Conservation (phyloP, 306 rosid genomes). For the Vachellia collinsii region DNA sequence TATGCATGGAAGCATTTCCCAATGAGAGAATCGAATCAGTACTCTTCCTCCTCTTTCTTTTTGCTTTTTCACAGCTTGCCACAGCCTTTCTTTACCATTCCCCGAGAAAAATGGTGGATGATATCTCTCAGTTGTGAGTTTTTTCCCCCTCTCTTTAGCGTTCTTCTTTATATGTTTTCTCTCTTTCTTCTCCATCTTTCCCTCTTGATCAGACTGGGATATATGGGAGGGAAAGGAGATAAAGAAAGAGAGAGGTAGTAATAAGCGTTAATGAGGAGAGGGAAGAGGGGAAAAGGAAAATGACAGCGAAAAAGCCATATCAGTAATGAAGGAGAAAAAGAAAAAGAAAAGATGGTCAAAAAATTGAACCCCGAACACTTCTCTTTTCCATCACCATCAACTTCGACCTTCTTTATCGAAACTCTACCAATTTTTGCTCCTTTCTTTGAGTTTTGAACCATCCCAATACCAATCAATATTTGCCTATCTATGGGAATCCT, state of each 20-base stretch:
- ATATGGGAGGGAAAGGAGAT: slow-evolving; percentile 22
- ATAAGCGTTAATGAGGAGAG: slow-evolving; percentile 42
- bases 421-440: slow-evolving; percentile 61
- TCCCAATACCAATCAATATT: slow-evolving; percentile 45
- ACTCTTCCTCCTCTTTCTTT: slow-evolving; percentile 67
- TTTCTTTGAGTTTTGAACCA: slow-evolving; percentile 64
- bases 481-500: slow-evolving; percentile 44
- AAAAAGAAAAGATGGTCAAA: slow-evolving; percentile 95
- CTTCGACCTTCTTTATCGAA: slow-evolving; percentile 98
- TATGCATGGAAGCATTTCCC: slow-evolving; percentile 97
- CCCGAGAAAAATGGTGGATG: slow-evolving; percentile 72
- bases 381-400: slow-evolving; percentile 80
- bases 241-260: slow-evolving; percentile 38
- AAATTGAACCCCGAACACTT: slow-evolving; percentile 89
- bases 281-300: slow-evolving; percentile 66
- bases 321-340: slow-evolving; percentile 54
- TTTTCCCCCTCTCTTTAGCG: slow-evolving; percentile 2
- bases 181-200: slow-evolving; percentile 14
- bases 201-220: slow-evolving; percentile 19
- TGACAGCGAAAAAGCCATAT: slow-evolving; percentile 75
- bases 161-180: slow-evolving; percentile 30
- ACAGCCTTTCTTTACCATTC: slow-evolving; percentile 95
- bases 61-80: slow-evolving; percentile 90
- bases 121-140: slow-evolving; percentile 39
- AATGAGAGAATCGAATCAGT: slow-evolving; percentile 94